phyloP scores from a whole-genome alignment of 306 rosid genomes.

The Malus asiatica region DNA sequence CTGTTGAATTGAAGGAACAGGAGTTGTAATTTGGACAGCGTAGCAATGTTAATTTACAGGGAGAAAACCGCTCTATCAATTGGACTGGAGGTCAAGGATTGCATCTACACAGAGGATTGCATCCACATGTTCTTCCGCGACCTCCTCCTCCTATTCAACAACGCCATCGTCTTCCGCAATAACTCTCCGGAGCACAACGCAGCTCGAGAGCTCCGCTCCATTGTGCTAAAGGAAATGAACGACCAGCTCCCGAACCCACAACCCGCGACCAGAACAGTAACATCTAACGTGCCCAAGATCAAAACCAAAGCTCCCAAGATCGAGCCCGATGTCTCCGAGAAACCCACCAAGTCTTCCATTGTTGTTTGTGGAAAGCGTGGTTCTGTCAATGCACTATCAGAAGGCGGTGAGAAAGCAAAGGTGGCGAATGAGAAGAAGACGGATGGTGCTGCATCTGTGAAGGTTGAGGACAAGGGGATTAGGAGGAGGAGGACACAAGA shows the following conservation, averaged over 20 bases:
- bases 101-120: slow-evolving; percentile 11
- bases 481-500: slow-evolving; percentile 23
- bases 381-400: slow-evolving; percentile 6
- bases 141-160: slow-evolving; percentile 40
- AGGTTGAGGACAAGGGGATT: slow-evolving; percentile 16
- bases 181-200: slow-evolving; percentile 27
- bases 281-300: slow-evolving; percentile 8
- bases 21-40: too few species aligned
- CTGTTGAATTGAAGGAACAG: too few species aligned
- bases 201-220: slow-evolving; percentile 29
- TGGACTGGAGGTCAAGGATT: too few species aligned
- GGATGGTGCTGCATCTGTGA: slow-evolving; percentile 1
- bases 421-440: neutral
- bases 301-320: slow-evolving; percentile 15
- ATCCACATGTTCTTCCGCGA: slow-evolving; percentile 35
- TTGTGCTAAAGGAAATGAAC: slow-evolving; percentile 36
- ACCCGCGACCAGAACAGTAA: neutral
- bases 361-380: slow-evolving; percentile 27
- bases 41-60: too few species aligned
- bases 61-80: too few species aligned
- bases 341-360: slow-evolving; percentile 24
- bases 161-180: slow-evolving; percentile 32
- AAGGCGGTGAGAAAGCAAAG: slow-evolving; percentile 1
- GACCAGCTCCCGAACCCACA: slow-evolving; percentile 6
- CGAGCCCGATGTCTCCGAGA: slow-evolving; percentile 10